Percentiles rank a stretch among this genome's conserved stretches.
phyloP scores from a whole-genome alignment of 2,329 filamentous ascomycete species.

The Stachybotrys elegans region DNA sequence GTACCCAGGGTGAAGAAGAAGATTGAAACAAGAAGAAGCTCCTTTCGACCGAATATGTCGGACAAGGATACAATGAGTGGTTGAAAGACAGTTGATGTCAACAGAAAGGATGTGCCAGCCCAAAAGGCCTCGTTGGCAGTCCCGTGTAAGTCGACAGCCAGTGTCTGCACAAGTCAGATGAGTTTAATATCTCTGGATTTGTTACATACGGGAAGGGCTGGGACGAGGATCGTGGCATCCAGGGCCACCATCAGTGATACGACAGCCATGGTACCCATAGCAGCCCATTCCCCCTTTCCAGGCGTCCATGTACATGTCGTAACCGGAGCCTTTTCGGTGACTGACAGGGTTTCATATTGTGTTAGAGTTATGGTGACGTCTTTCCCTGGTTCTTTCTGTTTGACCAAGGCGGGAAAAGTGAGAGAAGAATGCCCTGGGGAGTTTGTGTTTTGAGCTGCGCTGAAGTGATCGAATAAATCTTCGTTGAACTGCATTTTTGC shows the following conservation, averaged over 20 bases:
- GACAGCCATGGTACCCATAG: slow-evolving; percentile 34
- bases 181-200: no score
- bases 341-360: no score
- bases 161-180: no score
- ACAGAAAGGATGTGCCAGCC: not conserved
- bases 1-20: not conserved
- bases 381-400: no score
- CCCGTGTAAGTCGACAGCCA: not conserved
- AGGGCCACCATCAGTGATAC: slow-evolving; percentile 43
- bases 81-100: not conserved
- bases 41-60: not conserved
- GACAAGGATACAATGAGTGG: not conserved
- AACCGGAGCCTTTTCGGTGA: no score
- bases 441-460: no score
- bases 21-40: not conserved
- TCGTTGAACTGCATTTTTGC: no score
- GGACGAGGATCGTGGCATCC: slow-evolving; percentile 41
- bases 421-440: no score
- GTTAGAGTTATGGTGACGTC: no score
- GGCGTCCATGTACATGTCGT: no score
- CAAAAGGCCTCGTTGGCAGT: not conserved
- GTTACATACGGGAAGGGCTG: slow-evolving; percentile 35
- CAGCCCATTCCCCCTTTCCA: slow-evolving; percentile 30
- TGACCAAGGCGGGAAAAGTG: no score
- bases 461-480: no score